phyloP scores from a whole-genome alignment of 179 eudicot species.

The Pouteria campechiana region DNA sequence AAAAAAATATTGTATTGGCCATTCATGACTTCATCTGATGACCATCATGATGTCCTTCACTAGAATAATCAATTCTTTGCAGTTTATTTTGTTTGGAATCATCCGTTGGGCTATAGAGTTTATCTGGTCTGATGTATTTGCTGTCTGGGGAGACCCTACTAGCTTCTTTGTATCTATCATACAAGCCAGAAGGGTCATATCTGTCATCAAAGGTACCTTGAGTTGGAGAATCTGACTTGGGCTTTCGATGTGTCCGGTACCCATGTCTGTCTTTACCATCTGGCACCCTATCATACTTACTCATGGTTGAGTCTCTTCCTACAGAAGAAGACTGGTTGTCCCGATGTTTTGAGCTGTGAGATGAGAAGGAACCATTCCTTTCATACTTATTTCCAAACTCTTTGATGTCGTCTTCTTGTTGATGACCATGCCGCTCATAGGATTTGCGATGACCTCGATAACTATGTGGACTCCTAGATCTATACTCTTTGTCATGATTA shows the following conservation, averaged over 20 bases:
- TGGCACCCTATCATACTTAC: too few species aligned
- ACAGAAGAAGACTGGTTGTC: conserved; percentile 11
- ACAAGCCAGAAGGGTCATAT: conserved; percentile 69
- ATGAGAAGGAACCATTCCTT: conserved; percentile 6
- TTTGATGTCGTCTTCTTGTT: conserved; percentile 9
- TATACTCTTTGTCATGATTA: conserved; percentile 20
- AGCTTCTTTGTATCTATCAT: conserved; percentile 25
- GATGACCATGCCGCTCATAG: conserved; percentile 6
- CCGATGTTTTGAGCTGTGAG: conserved; percentile 6
- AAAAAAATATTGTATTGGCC: conserved; percentile 2
- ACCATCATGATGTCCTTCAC: neutral
- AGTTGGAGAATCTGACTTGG: conserved; percentile 17
- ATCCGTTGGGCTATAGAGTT: neutral
- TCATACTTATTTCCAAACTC: conserved; percentile 12
- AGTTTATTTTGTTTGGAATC: conserved; percentile 1
- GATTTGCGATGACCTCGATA: conserved; percentile 20
- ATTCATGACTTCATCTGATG: neutral
- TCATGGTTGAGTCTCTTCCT: conserved; percentile 26
- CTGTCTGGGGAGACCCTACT: conserved; percentile 12
- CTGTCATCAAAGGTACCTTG: conserved; percentile 51
- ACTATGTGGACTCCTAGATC: conserved; percentile 27
- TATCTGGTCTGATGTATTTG: conserved; percentile 9
- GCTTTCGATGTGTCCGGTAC: conserved; percentile 17
- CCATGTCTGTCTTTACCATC: conserved; percentile 22
- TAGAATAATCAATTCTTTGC: neutral